Percentiles rank a stretch among this genome's conserved stretches.
phyloP scores from a whole-genome alignment of 2,329 filamentous ascomycete genomes.

The Alternaria dauci region DNA sequence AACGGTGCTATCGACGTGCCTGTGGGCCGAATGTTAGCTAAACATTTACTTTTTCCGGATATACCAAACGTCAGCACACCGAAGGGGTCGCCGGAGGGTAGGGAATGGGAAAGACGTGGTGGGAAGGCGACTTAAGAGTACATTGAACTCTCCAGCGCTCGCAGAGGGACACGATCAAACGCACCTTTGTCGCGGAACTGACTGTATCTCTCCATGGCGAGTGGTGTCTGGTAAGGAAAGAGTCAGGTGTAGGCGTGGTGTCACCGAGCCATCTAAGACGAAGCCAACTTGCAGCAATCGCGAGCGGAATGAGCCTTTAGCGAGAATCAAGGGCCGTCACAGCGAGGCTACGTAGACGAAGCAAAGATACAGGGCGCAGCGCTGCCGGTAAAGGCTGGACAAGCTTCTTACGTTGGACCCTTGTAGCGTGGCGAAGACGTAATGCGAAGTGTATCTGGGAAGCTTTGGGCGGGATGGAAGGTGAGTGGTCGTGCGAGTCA shows the following conservation, averaged over 20 bases:
- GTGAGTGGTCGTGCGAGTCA: conserved; percentile 29
- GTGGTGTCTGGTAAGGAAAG: conserved; percentile 2
- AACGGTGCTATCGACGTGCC: conserved; percentile 97
- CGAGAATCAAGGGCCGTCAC: neutral
- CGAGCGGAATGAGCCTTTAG: conserved; percentile 9
- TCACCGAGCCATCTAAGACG: conserved; percentile 31
- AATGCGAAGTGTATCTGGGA: conserved; percentile 18
- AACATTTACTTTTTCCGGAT: neutral
- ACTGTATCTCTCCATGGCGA: conserved; percentile 88
- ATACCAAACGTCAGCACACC: neutral
- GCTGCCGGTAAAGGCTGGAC: neutral
- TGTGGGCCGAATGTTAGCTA: conserved; percentile 52
- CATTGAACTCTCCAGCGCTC: neutral
- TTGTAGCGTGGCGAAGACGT: conserved; percentile 14
- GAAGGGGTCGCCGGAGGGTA: neutral
- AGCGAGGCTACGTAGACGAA: neutral
- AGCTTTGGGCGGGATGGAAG: conserved; percentile 24
- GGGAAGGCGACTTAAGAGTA: neutral
- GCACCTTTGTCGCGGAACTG: conserved; percentile 90
- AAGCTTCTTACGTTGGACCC: conserved; percentile 4
- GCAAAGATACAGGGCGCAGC: conserved; percentile 4
- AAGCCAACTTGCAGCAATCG: conserved; percentile 2
- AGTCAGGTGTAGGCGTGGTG: conserved; percentile 17
- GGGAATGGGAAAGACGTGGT: neutral
- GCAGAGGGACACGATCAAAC: conserved; percentile 1